Evolutionary conservation across 1,139 yeast species (phyloP).

Genomic region (Kodamaea ohmeri): DNA sequence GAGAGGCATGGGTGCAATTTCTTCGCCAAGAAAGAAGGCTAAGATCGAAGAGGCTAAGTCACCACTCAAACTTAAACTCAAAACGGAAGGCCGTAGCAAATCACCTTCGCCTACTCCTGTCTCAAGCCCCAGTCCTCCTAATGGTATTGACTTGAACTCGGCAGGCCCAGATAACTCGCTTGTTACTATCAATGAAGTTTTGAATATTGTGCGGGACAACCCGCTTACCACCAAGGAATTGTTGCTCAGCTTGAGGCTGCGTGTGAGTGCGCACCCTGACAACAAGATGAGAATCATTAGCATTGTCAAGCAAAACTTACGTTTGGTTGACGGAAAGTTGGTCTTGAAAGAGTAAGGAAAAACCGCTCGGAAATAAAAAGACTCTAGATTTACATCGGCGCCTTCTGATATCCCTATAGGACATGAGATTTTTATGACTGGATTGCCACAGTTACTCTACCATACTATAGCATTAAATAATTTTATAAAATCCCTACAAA

Average conservation of each 20-base stretch:
- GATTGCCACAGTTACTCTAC: no score
- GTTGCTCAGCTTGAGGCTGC: conserved; percentile 56
- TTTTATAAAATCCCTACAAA: no score
- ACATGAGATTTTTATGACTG: no score
- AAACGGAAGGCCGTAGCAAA: conserved; percentile 14
- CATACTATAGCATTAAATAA: conserved; percentile 1
- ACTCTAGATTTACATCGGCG: no score
- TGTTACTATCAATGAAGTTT: conserved; percentile 72
- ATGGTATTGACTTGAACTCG: conserved; percentile 29
- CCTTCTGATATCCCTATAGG: no score
- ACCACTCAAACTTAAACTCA: conserved; percentile 16
- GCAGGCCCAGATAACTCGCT: conserved; percentile 43
- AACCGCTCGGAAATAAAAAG: no score
- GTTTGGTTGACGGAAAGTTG: conserved; percentile 62
- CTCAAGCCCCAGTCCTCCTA: conserved; percentile 8
- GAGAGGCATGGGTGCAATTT: conserved; percentile 22
- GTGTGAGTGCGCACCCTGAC: conserved; percentile 66
- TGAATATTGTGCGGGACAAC: conserved; percentile 57
- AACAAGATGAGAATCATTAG: conserved; percentile 66
- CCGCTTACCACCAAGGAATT: conserved; percentile 66
- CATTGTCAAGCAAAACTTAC: conserved; percentile 67
- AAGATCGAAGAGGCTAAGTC: conserved; percentile 28
- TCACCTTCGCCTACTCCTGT: conserved; percentile 14
- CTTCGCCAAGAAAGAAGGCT: conserved; percentile 40
- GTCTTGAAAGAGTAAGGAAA: conserved; percentile 48